phyloP scores from a whole-genome alignment of 495 filamentous ascomycete genomes.

The Apiosordaria backusii region DNA sequence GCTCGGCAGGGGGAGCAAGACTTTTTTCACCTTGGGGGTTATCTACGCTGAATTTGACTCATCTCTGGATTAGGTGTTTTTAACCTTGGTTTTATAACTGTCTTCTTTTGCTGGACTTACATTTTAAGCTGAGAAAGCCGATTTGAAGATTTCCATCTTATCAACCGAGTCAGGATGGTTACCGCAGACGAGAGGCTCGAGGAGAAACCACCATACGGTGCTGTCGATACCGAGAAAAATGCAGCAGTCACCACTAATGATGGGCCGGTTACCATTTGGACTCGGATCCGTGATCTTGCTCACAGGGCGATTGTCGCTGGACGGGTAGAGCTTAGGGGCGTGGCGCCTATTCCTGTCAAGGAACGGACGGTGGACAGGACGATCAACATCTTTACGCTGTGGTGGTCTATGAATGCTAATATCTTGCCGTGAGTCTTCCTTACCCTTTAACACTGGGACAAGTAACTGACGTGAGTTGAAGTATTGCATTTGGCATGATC shows the following conservation, averaged over 20 bases:
- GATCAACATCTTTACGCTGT: constrained; percentile 46
- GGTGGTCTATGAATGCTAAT: constrained; percentile 43
- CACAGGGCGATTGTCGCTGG: constrained; percentile 15
- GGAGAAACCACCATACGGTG: background rate
- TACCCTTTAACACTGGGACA: background rate
- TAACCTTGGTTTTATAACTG: background rate
- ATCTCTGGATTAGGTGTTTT: background rate
- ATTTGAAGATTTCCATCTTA: background rate
- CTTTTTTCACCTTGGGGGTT: background rate
- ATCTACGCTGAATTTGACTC: background rate
- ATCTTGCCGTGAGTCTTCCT: constrained; percentile 38
- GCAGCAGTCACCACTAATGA: background rate
- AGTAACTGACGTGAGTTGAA: constrained; percentile 14
- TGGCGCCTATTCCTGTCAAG: constrained; percentile 49
- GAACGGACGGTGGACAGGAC: constrained; percentile 48
- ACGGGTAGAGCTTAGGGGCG: constrained; percentile 46
- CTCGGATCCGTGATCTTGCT: background rate
- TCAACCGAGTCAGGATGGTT: background rate
- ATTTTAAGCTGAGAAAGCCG: background rate
- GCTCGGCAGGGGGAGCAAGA: background rate
- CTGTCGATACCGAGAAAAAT: background rate
- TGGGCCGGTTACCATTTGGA: background rate
- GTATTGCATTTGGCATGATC: constrained; percentile 56
- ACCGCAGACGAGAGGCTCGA: background rate
- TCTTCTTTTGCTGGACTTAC: background rate